Base-by-base conservation (phyloP, 371 early-diverging fungal species). In the Syncephalastrum monosporum region DNA sequence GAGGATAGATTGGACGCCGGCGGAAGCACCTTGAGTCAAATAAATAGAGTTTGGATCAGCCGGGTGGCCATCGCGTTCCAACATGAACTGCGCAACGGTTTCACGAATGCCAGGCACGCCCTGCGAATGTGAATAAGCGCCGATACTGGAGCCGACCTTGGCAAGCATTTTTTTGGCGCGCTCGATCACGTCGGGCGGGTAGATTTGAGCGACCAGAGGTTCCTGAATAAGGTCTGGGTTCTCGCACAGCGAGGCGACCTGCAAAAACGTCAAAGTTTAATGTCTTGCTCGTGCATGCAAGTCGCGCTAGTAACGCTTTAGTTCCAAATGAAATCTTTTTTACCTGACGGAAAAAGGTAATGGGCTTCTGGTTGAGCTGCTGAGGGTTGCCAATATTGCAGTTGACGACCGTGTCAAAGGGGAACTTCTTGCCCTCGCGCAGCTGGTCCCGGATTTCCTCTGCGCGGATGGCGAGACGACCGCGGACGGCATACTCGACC, bases 361-460 rank as follows among this genome's bases (percentile, higher is more conserved):
- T 91, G 19, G 98, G 98, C 62, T 88, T 87, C 75, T 98, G 98
- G 42, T 82, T 71, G 10, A 98, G 83, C 71, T 94, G 93, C 75
- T 98, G 98, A 43, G 99, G 99, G 77, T 98, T 98, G 60, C 99
- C 99, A 63, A 98, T 97, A 72, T 98, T 98, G 81, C 96, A 95
- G 65, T 84, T 86, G 42, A 91, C 87, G 59, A 96, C 84, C 41
- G 79, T 72, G 43, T 83, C 75, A 70, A 97, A 98, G 3, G 89
- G 87, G 27, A 88, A 77, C 10, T 67, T 63, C 56, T 64, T 47
- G 81, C 79, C 83, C 79, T 15, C 48, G 21, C 24, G 69, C 38
- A 87, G 61, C 50, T 86, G 38, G 42, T 85, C 79, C 21, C 83
- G 77, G 53, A 98, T 79, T 50, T 87, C 82, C 52, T 98, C 99